A percentile compares a stretch with the other conserved stretches of the same genome.
phyloP scores from a whole-genome alignment of 2,329 filamentous ascomycete species.

The Alternaria arbusti region DNA sequence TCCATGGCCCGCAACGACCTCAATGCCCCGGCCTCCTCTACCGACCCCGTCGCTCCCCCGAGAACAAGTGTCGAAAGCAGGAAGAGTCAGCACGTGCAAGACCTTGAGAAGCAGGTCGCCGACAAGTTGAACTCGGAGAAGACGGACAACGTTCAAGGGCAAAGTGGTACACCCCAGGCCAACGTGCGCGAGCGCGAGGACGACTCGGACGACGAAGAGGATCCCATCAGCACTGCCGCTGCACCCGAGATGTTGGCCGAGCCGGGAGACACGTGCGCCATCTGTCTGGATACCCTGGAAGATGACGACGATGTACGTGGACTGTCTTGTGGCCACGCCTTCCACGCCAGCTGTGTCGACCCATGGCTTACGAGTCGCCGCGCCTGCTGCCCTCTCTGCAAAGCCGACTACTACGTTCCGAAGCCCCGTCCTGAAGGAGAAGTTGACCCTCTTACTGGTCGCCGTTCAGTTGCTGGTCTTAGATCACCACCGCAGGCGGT shows the following conservation, averaged over 20 bases:
- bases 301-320: conserved; percentile 96
- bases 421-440: conserved; percentile 77
- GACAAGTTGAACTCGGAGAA: conserved; percentile 26
- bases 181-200: conserved; percentile 46
- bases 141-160: conserved; percentile 32
- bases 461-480: conserved; percentile 38
- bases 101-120: conserved; percentile 25
- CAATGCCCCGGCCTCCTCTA: conserved; percentile 47
- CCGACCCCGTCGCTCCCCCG: conserved; percentile 28
- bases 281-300: conserved; percentile 92
- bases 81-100: conserved; percentile 25
- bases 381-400: conserved; percentile 96
- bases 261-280: conserved; percentile 92
- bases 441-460: conserved; percentile 33
- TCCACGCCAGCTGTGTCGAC: conserved; percentile 94
- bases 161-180: conserved; percentile 21
- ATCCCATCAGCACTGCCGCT: conserved; percentile 81
- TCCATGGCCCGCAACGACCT: conserved; percentile 55
- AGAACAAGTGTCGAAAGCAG: conserved; percentile 31
- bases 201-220: conserved; percentile 73
- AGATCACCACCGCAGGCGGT: conserved; percentile 42
- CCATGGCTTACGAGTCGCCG: conserved; percentile 94
- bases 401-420: conserved; percentile 95
- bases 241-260: conserved; percentile 80
- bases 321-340: conserved; percentile 94